Conservation (phyloP, 768 basidiomycete genomes). For the Dioszegia hungarica region DNA sequence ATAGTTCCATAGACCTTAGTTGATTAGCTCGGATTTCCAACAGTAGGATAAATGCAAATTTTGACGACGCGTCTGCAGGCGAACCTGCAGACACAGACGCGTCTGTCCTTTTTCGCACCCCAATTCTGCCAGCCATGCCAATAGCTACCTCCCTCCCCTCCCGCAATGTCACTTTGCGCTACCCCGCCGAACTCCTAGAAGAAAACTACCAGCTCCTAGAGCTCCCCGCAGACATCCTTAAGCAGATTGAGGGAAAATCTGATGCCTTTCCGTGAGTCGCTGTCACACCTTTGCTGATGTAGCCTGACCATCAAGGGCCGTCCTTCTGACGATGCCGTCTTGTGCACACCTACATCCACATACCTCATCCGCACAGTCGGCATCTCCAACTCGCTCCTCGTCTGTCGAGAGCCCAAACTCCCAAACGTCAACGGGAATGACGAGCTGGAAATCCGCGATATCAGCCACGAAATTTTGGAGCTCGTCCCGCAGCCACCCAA, state of each 20-base stretch:
- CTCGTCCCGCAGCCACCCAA: slow-evolving; percentile 71
- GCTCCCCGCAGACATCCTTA: slow-evolving; percentile 44
- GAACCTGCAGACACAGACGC: too few species aligned
- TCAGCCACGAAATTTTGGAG: slow-evolving; percentile 78
- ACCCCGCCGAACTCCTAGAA: slow-evolving; percentile 13
- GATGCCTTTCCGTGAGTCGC: slow-evolving; percentile 29
- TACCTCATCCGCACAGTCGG: slow-evolving; percentile 78
- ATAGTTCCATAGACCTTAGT: too few species aligned
- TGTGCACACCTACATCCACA: slow-evolving; percentile 77
- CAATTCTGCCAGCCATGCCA: slow-evolving; percentile 11
- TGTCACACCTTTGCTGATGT: neutral
- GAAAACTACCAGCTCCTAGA: slow-evolving; percentile 47
- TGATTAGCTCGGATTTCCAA: too few species aligned
- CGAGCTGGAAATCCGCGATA: slow-evolving; percentile 66
- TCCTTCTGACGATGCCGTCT: slow-evolving; percentile 75
- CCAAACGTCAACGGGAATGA: neutral
- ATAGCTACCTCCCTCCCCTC: slow-evolving; percentile 14
- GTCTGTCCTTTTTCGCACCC: neutral
- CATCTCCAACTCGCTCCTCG: slow-evolving; percentile 78
- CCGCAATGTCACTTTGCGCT: slow-evolving; percentile 21
- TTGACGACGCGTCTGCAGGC: too few species aligned
- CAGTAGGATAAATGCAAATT: too few species aligned
- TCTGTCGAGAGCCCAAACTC: slow-evolving; percentile 51
- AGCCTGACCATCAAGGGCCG: slow-evolving; percentile 78
- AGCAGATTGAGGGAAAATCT: slow-evolving; percentile 33